phyloP scores from a whole-genome alignment of 805 yeast species.

The Saccharomycopsis sp. region DNA sequence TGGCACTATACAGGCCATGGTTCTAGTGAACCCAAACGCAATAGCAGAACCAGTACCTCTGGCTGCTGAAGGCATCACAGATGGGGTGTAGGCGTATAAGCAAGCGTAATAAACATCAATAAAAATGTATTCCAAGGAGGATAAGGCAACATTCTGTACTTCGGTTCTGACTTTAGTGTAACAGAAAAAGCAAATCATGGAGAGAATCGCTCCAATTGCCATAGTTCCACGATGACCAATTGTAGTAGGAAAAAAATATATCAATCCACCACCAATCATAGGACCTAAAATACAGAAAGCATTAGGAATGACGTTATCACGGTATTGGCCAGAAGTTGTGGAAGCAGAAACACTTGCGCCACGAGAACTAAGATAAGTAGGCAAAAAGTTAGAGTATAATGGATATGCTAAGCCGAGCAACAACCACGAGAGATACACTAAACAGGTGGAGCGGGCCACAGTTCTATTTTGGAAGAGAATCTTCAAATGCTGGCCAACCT shows the following conservation, averaged over 20 bases:
- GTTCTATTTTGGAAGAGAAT: slow-evolving; percentile 41
- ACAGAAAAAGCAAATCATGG: slow-evolving; percentile 51
- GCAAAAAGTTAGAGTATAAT: slow-evolving; percentile 47
- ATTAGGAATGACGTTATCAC: slow-evolving; percentile 42
- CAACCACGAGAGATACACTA: slow-evolving; percentile 48
- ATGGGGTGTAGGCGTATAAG: slow-evolving; percentile 62
- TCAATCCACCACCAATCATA: slow-evolving; percentile 37
- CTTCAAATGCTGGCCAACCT: slow-evolving; percentile 34
- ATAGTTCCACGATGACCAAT: slow-evolving; percentile 54
- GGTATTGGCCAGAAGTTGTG: slow-evolving; percentile 34
- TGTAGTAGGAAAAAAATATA: slow-evolving; percentile 15
- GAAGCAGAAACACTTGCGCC: slow-evolving; percentile 41
- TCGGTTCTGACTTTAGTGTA: slow-evolving; percentile 53
- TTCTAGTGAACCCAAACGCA: slow-evolving; percentile 47
- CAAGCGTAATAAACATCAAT: slow-evolving; percentile 49
- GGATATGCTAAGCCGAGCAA: slow-evolving; percentile 55
- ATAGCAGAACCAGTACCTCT: slow-evolving; percentile 58
- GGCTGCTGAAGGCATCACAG: slow-evolving; percentile 46
- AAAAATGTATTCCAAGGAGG: slow-evolving; percentile 41
- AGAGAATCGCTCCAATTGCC: slow-evolving; percentile 41
- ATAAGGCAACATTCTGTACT: slow-evolving; percentile 43
- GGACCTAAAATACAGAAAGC: slow-evolving; percentile 48
- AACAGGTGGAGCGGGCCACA: slow-evolving; percentile 39
- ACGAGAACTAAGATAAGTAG: slow-evolving; percentile 43
- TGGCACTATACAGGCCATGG: slow-evolving; percentile 53